Evolutionary conservation across 2,329 filamentous ascomycete genomes (phyloP), one percentile per base, ranked within the genome.

Genomic region (Penicillium concentricum): DNA sequence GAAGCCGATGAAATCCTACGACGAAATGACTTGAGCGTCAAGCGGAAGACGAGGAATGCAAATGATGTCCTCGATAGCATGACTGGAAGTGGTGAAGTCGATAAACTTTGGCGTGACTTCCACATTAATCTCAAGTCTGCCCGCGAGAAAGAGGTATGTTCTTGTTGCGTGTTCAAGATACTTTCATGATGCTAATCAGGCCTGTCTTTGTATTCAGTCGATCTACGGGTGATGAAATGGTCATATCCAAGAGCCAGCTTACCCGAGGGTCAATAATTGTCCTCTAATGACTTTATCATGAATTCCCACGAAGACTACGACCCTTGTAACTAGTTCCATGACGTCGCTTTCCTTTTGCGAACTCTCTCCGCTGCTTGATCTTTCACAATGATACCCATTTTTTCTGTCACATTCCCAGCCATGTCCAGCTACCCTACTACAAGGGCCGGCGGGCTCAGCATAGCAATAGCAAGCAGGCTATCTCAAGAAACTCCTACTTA

Each of bases 11-110:
- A 85, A 66, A 76, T 91, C 32, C 76, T 85, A 1, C 78, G 85
- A 68, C 79, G 88, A 9, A 85, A 87, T 56, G 79, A 77, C 54
- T 82, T 85, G 83, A 87, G 81, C 61, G 76, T 80, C 24, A 84
- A 82, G 68, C 82, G 85, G 68, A 78, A 82, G 41, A 78, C 81
- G 32, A 82, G 84, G 61, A 78, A 85, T 51, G 88, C 87, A 1
- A 83, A 88, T 54, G 76, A 79, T 47, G 82, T 91, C 26, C 81
- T 89, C 3, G 84, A 88, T 58, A 72, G 69, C 2, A 92, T 91
- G 89, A 79, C 82, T 55, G 70, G 74, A 12, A 75, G 74, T 1
- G 83, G 84, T 2, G 82, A 86, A 63, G 79, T 92, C 26, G 81
- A 79, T 61, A 78, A 78, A 20, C 74, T 93, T 15, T 91, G 87